Evolutionary conservation across 768 basidiomycete species (phyloP).

Genomic region (Russula foetens): DNA sequence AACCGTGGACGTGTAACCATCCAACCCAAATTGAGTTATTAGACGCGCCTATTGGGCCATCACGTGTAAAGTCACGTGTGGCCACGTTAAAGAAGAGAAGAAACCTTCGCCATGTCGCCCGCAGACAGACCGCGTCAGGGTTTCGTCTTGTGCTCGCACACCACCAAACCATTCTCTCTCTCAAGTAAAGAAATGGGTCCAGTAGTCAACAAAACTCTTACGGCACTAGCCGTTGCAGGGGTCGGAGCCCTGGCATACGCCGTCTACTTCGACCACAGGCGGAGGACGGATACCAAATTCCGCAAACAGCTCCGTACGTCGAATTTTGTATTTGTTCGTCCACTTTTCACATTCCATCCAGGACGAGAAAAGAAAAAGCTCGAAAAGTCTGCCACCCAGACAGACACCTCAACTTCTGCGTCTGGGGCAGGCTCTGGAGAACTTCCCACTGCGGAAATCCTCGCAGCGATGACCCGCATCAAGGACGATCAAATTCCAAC

Average conservation of each 20-base stretch:
- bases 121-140: too few species aligned
- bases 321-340: background rate
- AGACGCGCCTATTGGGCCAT: background rate
- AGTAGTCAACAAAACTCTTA: constrained; percentile 29
- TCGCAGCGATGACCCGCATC: constrained; percentile 55
- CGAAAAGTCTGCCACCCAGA: constrained; percentile 47
- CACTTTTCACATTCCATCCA: constrained; percentile 27
- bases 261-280: constrained; percentile 90
- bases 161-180: background rate
- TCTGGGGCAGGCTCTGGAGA: constrained; percentile 27
- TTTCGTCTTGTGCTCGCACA: too few species aligned
- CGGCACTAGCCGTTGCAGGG: constrained; percentile 34
- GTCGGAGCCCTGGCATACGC: constrained; percentile 71
- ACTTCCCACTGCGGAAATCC: constrained; percentile 47
- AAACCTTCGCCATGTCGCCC: too few species aligned
- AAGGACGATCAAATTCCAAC: constrained; percentile 61
- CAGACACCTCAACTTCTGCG: background rate
- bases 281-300: constrained; percentile 81
- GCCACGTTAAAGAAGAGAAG: background rate
- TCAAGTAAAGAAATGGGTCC: constrained; percentile 1
- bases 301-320: constrained; percentile 57
- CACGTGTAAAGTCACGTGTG: background rate
- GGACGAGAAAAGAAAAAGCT: constrained; percentile 92
- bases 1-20: too few species aligned
- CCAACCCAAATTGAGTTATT: background rate